Base-by-base conservation (phyloP, 202 grass and related monocot species). In the Cymbopogon flexuosus region DNA sequence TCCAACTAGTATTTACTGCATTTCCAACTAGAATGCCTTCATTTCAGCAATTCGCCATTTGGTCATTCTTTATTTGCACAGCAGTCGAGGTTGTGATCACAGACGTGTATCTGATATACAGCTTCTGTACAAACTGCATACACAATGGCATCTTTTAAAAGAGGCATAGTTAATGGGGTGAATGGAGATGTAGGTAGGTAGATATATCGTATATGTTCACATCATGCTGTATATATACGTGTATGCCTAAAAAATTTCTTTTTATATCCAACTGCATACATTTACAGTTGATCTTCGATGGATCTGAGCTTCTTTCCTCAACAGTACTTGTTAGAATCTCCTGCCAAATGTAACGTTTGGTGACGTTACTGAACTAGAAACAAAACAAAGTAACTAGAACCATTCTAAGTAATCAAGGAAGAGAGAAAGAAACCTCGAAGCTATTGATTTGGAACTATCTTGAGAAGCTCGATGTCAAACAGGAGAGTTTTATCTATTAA, bases 391-490 rank as follows among this genome's bases (percentile, higher is more conserved):
- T 49, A 22, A 24, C 0, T 5, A 10, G 1, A 79, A 62, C 68
- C 8, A 7, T 68, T 61, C 34, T 5, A 79, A 59, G 22, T 58
- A 61, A 51, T 6, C n/a, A 58, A 23, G 54, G 19, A 58, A 22
- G 19, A 22, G 18, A 10, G 5, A 35, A 57, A 51, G 27, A 49
- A 72, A 86, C 77, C 45, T 75, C 39, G 1, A 40, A 9, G 39
- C 43, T 84, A 89, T 62, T 90, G 84, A 84, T 27, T 93, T 7
- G 88, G 84, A 72, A 94, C 51, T 60, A 98, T 87, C 58, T 85
- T 94, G 65, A 98, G 87, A 85, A 98, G 92, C 65, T 98, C 95
- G 60, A 94, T 98, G 88, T 98, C 95, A 70, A 98, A 98, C 43
- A 98, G 71, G 8, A 98, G 89, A 64, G 95, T 98, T 91, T 94